Base-by-base conservation (phyloP, 1,284 basidiomycete genomes). In the Inonotus obliquus region DNA sequence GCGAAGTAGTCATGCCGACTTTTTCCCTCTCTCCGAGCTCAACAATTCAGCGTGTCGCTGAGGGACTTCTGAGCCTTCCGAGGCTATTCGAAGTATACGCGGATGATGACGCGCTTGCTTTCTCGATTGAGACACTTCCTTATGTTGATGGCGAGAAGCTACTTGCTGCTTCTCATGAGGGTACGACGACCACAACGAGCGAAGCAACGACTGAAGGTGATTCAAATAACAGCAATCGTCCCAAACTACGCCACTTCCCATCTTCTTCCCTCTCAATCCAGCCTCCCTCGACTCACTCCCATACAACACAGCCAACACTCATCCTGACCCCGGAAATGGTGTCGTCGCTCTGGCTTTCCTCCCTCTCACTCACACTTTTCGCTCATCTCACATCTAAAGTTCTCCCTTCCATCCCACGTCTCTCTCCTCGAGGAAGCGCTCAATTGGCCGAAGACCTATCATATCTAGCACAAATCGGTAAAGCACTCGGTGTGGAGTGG, bases 11-110 rank as follows among this genome's bases (percentile, higher is more conserved):
- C 41, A 85, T 98, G n/a, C 96, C 96, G 1, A 92, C 85, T 3
- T 99, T 99, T 75, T 97, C 94, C 1, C 81, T 96, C 14, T 93
- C 91, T 11, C 95, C 95, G 0, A 97, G 89, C 48, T 91, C 94
- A 61, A 87, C 84, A 1, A 90, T 98, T 67, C 91, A 95, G 63
- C 85, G 88, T 54, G 87, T 98, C 17, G 91, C 93, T 4, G 97
- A 99, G 70, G 94, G 94, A 4, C 76, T 99, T 53, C 80, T 98
- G 44, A 98, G 97, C 74, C 82, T 99, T 4, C 94, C 96, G 1
- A 79, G 96, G 54, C 77, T 98, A 21, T 96, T 99, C 71, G 96
- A 98, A 72, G 90, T 95, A 17, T 96, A 97, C 70, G 93, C 91
- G 3, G 89, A 92, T 58, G 95, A 98, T 72, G 91, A 92, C 66